Evolutionary conservation across 345 rosid genomes (phyloP).

Genomic region (Moricandia moricandioides): DNA sequence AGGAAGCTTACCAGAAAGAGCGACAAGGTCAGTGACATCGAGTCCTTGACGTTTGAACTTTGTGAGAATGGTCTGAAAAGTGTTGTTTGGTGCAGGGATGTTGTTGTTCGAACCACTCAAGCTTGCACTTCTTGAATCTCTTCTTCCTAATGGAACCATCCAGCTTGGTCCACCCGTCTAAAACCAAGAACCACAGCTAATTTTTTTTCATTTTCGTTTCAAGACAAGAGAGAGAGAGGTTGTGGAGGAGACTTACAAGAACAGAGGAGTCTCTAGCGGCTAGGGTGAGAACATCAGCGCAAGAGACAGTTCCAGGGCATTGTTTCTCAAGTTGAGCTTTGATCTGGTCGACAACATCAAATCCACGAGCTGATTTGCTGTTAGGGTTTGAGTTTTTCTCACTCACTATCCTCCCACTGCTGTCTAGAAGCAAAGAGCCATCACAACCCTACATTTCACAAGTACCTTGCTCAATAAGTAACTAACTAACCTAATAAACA

Average conservation of each 20-base stretch:
- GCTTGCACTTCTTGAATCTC: slow-evolving; percentile 71
- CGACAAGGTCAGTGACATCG: slow-evolving; percentile 68
- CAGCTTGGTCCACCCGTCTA: slow-evolving; percentile 88
- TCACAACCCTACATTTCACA: slow-evolving; percentile 75
- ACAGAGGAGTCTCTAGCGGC: slow-evolving; percentile 92
- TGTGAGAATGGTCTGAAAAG: slow-evolving; percentile 60
- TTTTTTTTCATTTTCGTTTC: background rate
- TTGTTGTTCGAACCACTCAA: slow-evolving; percentile 73
- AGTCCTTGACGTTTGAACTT: slow-evolving; percentile 68
- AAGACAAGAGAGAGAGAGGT: background rate
- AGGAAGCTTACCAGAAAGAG: slow-evolving; percentile 59
- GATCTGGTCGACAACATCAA: slow-evolving; percentile 74
- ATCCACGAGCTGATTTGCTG: slow-evolving; percentile 76
- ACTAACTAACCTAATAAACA: background rate
- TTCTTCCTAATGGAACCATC: slow-evolving; percentile 86
- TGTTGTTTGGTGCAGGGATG: slow-evolving; percentile 71
- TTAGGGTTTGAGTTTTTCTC: slow-evolving; percentile 82
- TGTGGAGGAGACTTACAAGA: slow-evolving; percentile 48
- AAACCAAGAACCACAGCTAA: slow-evolving; percentile 1
- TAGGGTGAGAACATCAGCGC: slow-evolving; percentile 73
- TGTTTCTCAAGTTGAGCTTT: slow-evolving; percentile 71
- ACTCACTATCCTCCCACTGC: slow-evolving; percentile 49
- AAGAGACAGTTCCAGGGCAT: slow-evolving; percentile 79
- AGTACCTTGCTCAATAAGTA: background rate
- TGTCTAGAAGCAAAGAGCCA: slow-evolving; percentile 75